These are phyloP conservation scores for Saprolegnia diclina DNA, from an alignment of 352 stramenopile genomes.

Conservation along the genomic window DNA sequence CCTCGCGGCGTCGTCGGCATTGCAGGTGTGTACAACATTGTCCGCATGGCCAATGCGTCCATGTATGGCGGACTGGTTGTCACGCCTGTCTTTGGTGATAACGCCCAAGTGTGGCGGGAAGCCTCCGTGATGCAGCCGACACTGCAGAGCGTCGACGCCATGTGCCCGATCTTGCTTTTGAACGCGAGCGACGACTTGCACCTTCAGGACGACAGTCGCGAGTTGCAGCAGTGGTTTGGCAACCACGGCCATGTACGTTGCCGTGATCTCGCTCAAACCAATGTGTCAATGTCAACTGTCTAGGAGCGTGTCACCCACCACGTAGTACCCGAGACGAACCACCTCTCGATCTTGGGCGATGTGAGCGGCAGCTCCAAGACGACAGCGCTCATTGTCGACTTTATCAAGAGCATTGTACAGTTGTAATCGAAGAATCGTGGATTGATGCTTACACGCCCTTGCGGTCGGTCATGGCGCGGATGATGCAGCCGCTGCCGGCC, in stretches of 20 bases:
- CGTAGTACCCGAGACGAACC: slow-evolving; percentile 48
- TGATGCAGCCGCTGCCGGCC: slow-evolving; percentile 81
- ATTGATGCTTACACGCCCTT: slow-evolving; percentile 65
- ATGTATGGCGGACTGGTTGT: slow-evolving; percentile 65
- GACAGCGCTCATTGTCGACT: slow-evolving; percentile 3
- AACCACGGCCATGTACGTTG: slow-evolving; percentile 47
- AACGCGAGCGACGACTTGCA: slow-evolving; percentile 78
- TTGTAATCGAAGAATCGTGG: background rate
- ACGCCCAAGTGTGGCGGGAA: slow-evolving; percentile 60
- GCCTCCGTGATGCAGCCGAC: slow-evolving; percentile 37
- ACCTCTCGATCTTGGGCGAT: slow-evolving; percentile 44
- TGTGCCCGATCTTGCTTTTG: slow-evolving; percentile 44
- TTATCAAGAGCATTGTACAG: slow-evolving; percentile 5
- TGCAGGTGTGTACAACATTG: slow-evolving; percentile 82
- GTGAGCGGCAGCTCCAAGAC: slow-evolving; percentile 5
- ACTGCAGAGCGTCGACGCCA: slow-evolving; percentile 38
- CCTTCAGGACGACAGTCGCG: slow-evolving; percentile 58
- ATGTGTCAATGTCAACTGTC: background rate
- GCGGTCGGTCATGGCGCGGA: slow-evolving; percentile 81
- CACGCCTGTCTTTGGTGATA: slow-evolving; percentile 63
- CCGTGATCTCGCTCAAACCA: background rate
- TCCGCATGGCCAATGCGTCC: slow-evolving; percentile 61
- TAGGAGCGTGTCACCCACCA: slow-evolving; percentile 42
- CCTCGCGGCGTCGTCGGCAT: slow-evolving; percentile 51
- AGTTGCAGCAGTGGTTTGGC: slow-evolving; percentile 57